A percentile compares a stretch with the other conserved stretches of the same genome.
phyloP scores from a whole-genome alignment of 116 monocot species.

The Cymodocea nodosa region DNA sequence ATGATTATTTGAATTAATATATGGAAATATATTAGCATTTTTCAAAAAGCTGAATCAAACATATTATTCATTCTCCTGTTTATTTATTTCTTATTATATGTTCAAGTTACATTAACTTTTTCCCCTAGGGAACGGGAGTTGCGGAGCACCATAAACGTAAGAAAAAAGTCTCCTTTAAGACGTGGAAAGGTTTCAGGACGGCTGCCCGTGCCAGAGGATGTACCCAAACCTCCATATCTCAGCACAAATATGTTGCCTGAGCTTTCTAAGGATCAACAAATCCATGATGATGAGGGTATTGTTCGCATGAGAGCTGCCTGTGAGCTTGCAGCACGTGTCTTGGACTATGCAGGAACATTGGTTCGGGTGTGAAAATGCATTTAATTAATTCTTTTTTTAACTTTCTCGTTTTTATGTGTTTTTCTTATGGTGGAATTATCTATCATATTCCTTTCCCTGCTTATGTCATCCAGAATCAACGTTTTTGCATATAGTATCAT shows the following conservation, averaged over 20 bases:
- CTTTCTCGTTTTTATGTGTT: neutral
- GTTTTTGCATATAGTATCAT: neutral
- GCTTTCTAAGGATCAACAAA: conserved; percentile 55
- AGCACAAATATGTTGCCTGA: conserved; percentile 48
- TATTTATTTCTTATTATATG: neutral
- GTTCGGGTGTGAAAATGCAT: conserved; percentile 47
- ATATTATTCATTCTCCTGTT: too few relatives aligned
- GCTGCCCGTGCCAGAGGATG: conserved; percentile 67
- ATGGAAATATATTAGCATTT: neutral
- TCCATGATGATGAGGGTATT: conserved; percentile 77
- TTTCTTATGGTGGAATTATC: neutral
- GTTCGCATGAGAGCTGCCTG: conserved; percentile 74
- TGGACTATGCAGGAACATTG: conserved; percentile 87
- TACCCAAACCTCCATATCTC: conserved; percentile 76
- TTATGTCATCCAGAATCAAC: neutral
- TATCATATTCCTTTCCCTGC: neutral
- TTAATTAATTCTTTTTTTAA: neutral
- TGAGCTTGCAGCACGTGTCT: conserved; percentile 91
- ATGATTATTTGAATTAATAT: neutral
- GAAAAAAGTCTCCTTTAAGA: conserved; percentile 57
- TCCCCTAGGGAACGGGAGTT: conserved; percentile 38
- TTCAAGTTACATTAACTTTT: neutral
- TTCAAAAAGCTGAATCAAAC: too few relatives aligned
- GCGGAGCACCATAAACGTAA: conserved; percentile 32
- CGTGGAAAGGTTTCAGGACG: conserved; percentile 65